Percentiles rank a stretch among this genome's conserved stretches.
phyloP scores from a whole-genome alignment of 2,329 filamentous ascomycete genomes.

The Colletotrichum siamense region DNA sequence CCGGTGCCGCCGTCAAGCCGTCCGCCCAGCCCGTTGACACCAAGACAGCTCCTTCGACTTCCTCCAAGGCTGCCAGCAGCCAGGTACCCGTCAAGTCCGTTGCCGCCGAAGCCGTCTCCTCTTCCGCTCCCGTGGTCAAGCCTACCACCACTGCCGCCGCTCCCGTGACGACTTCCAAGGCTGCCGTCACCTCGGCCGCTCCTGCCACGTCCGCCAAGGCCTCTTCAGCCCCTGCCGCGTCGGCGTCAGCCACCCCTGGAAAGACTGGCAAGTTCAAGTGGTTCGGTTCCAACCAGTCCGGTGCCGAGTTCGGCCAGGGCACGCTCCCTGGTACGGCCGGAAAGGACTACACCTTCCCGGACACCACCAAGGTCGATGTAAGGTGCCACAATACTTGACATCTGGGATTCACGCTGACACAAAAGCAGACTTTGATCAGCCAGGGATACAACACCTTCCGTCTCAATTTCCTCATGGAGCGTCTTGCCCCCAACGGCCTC shows the following conservation, averaged over 20 bases:
- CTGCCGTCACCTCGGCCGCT: neutral
- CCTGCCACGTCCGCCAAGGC: neutral
- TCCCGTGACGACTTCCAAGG: neutral
- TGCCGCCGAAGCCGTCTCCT: neutral
- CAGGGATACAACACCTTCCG: slow-evolving; percentile 63
- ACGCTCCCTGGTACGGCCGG: slow-evolving; percentile 62
- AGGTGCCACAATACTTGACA: slow-evolving; percentile 5
- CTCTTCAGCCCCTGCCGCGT: neutral
- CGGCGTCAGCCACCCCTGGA: neutral
- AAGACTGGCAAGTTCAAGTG: slow-evolving; percentile 38
- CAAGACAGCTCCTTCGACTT: neutral
- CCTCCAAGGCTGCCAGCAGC: neutral
- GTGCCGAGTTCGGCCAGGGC: slow-evolving; percentile 67
- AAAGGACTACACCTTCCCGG: slow-evolving; percentile 68
- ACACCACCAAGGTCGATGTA: slow-evolving; percentile 48
- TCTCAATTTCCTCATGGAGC: slow-evolving; percentile 63
- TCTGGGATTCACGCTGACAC: neutral
- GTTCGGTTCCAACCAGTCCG: slow-evolving; percentile 51
- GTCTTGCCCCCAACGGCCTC: slow-evolving; percentile 49
- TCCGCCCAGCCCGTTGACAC: slow-evolving; percentile 4
- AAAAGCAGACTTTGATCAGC: slow-evolving; percentile 46
- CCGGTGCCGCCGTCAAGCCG: neutral
- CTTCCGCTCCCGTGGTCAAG: neutral
- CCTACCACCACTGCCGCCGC: neutral
- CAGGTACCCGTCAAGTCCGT: neutral